phyloP scores from a whole-genome alignment of 2,329 filamentous ascomycete genomes.

The Microsporum audouinii region DNA sequence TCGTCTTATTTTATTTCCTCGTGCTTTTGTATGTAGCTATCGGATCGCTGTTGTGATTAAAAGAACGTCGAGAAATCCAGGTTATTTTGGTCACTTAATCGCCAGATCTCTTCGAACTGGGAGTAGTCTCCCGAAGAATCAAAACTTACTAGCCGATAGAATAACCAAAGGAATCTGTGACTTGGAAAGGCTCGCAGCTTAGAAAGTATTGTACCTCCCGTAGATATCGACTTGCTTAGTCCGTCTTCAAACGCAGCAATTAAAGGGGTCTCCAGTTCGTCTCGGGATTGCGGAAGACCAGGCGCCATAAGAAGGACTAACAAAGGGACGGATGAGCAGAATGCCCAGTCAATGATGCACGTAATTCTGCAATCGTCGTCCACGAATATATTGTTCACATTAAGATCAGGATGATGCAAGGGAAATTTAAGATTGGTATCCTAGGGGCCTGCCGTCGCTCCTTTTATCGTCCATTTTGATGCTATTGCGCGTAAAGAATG shows the following conservation, averaged over 20 bases:
- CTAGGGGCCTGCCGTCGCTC: not conserved
- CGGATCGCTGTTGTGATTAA: conserved; percentile 2
- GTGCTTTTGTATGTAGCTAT: conserved; percentile 5
- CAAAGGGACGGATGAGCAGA: conserved; percentile 17
- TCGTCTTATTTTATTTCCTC: conserved; percentile 8
- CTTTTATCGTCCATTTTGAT: conserved; percentile 6
- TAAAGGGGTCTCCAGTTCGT: conserved; percentile 12
- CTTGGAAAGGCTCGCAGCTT: not conserved
- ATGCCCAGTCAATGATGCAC: conserved; percentile 23
- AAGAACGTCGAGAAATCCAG: conserved; percentile 6
- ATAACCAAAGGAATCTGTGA: conserved; percentile 5
- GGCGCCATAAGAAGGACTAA: conserved; percentile 15
- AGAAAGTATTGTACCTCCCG: not conserved
- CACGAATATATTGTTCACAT: conserved; percentile 30
- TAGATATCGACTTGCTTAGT: conserved; percentile 1
- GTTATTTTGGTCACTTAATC: conserved; percentile 5
- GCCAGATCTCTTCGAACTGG: conserved; percentile 8
- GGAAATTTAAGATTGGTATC: conserved; percentile 13
- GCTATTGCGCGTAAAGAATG: conserved; percentile 16
- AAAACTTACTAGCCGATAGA: conserved; percentile 6
- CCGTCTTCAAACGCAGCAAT: conserved; percentile 8
- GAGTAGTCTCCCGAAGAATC: conserved; percentile 7
- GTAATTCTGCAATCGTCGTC: conserved; percentile 25
- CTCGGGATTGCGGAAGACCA: conserved; percentile 17
- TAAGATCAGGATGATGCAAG: conserved; percentile 26